Percentiles rank a stretch among this genome's conserved stretches.
Evolutionary conservation across 2,329 filamentous ascomycete species (phyloP).

Genomic region (Didymella pinodella): DNA sequence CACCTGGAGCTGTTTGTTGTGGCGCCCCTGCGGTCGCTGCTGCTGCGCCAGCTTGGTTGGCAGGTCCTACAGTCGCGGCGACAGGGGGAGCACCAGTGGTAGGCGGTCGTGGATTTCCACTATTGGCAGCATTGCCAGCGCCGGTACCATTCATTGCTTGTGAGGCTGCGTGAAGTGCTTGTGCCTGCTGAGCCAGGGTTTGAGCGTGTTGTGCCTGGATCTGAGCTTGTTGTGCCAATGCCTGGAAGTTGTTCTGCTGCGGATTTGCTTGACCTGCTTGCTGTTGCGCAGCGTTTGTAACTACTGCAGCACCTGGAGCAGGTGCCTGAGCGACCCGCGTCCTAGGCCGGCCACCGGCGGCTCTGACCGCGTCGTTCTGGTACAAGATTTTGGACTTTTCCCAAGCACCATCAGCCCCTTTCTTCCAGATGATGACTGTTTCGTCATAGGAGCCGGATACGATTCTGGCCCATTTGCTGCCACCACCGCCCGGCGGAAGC

Average conservation of each 20-base stretch:
- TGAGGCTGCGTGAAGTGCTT: slow-evolving; percentile 47
- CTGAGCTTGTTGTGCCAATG: slow-evolving; percentile 48
- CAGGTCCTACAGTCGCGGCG: slow-evolving; percentile 9
- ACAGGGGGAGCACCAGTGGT: slow-evolving; percentile 13
- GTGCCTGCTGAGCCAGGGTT: slow-evolving; percentile 45
- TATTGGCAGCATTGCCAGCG: slow-evolving; percentile 20
- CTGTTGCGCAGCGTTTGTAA: slow-evolving; percentile 28
- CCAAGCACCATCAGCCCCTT: slow-evolving; percentile 86
- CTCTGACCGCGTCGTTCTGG: slow-evolving; percentile 71
- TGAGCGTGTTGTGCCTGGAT: slow-evolving; percentile 47
- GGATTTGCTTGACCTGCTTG: slow-evolving; percentile 23
- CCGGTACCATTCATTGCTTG: slow-evolving; percentile 36
- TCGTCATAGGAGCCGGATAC: slow-evolving; percentile 97
- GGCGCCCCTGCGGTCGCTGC: slow-evolving; percentile 18
- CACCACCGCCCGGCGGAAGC: slow-evolving; percentile 88
- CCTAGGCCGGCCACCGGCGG: slow-evolving; percentile 55
- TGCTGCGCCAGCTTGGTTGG: slow-evolving; percentile 15
- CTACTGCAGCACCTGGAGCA: slow-evolving; percentile 24
- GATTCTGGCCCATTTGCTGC: slow-evolving; percentile 89
- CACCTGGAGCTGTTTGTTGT: slow-evolving; percentile 26
- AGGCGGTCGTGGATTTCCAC: slow-evolving; percentile 17
- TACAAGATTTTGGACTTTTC: slow-evolving; percentile 76
- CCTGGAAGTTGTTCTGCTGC: slow-evolving; percentile 41
- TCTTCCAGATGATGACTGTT: slow-evolving; percentile 93
- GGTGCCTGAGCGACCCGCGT: slow-evolving; percentile 36